Base-by-base conservation (phyloP, 2,329 filamentous ascomycete genomes). In the Xylogone sp. region DNA sequence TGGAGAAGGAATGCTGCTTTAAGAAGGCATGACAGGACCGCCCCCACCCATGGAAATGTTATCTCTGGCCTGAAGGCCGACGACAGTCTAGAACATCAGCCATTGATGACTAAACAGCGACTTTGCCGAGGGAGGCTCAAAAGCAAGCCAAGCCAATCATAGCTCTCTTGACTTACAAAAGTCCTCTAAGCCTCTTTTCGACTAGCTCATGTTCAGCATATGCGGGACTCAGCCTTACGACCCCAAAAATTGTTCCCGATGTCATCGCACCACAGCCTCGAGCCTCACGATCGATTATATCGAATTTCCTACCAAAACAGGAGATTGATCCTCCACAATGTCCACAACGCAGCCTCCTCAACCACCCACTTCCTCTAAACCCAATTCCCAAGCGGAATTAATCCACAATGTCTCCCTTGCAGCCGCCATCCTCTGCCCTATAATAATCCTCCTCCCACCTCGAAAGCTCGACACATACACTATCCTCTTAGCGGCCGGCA, bases 381-480 rank as follows among this genome's bases (percentile, higher is more conserved):
- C 5, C 8, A 16, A 9, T 39, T 39, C 34, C 34, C 5, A 39
- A 18, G 13, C 34, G 34, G 6, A 39, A 39, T 39, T 39, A 16
- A 50, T 65, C 20, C 57, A 56, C 42, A 59, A 62, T 34, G 46
- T 61, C 49, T 56, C 79, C 16, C 66, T 81, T 27, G 69, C 66
- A 50, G 70, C 75, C 45, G 65, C 80, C 22, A 61, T 85, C 19
- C 62, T 74, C 45, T 81, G 78, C 53, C 82, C 82, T 1, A 56
- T 77, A 8, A 71, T 85, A 47, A 75, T 76, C 45, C 61, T 75
- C 16, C 67, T 85, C 9, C 82, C 82, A 9, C 82, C 82, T 1
- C 78, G 82, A 44, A 84, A 84, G 66, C 66, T 86, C 46, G 82
- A 85, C 62, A 60, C 79, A 49, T 84, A 82, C 68, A 84, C 81